phyloP scores from a whole-genome alignment of 305 asterid species.

The Solanum chacoense region DNA sequence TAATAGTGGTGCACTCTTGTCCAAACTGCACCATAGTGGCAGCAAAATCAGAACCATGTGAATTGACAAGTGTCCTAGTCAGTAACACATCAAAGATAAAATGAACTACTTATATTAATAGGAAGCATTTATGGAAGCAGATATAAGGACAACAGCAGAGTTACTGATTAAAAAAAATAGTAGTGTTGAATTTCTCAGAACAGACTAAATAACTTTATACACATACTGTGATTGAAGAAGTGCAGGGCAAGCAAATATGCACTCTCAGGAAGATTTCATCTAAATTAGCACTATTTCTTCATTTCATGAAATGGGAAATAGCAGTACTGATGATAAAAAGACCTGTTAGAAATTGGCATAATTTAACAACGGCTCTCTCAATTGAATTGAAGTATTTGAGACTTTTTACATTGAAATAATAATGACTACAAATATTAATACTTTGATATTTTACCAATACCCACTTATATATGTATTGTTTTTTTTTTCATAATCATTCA shows the following conservation, averaged over 20 bases:
- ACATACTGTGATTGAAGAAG: neutral
- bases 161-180: neutral
- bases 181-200: neutral
- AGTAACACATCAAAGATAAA: neutral
- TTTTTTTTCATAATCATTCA: neutral
- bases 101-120: neutral
- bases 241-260: neutral
- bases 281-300: neutral
- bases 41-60: neutral
- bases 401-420: neutral
- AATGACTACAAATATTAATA: neutral
- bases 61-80: neutral
- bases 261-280: neutral
- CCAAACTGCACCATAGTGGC: conserved; percentile 37
- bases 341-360: neutral
- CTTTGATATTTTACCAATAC: neutral
- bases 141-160: neutral
- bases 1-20: conserved; percentile 56
- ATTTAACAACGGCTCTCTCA: neutral
- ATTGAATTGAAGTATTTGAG: neutral
- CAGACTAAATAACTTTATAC: neutral
- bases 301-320: neutral
- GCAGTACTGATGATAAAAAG: neutral
- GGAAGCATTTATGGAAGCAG: neutral
- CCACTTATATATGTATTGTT: neutral